phyloP scores from a whole-genome alignment of 2,329 filamentous ascomycete species.

The Penicillium corylophilum region DNA sequence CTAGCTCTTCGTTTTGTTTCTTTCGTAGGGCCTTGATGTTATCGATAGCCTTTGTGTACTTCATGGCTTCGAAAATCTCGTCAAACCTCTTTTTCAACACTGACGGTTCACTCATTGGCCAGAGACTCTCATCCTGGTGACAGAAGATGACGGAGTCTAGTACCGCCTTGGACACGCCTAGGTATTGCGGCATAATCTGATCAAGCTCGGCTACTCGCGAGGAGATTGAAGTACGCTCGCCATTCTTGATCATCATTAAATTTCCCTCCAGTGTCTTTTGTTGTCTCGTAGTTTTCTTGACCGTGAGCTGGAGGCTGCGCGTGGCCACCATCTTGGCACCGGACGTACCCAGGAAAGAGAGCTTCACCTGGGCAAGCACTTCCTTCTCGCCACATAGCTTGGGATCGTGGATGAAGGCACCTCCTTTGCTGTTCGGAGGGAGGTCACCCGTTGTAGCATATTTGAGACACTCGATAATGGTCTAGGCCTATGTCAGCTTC shows the following conservation, averaged over 20 bases:
- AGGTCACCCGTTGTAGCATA: conserved; percentile 95
- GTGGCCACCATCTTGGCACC: conserved; percentile 79
- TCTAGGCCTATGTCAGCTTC: conserved; percentile 45
- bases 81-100: conserved; percentile 92
- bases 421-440: conserved; percentile 83
- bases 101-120: conserved; percentile 88
- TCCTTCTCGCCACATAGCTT: conserved; percentile 82
- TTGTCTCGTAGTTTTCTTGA: conserved; percentile 74
- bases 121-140: conserved; percentile 95
- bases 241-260: conserved; percentile 72
- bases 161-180: conserved; percentile 87
- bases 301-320: conserved; percentile 77
- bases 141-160: conserved; percentile 97
- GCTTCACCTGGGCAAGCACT: conserved; percentile 85
- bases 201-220: conserved; percentile 80
- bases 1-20: conserved; percentile 73
- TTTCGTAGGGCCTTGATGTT: conserved; percentile 88
- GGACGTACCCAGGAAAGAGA: conserved; percentile 78
- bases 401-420: conserved; percentile 96
- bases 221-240: conserved; percentile 76
- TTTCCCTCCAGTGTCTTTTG: conserved; percentile 84
- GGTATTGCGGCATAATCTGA: conserved; percentile 75
- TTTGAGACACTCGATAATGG: conserved; percentile 97
- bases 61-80: conserved; percentile 94
- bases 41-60: conserved; percentile 96